These are phyloP conservation scores for Delphinella strobiligena DNA, from an alignment of 2,329 filamentous ascomycete genomes.

Conservation along the genomic window DNA sequence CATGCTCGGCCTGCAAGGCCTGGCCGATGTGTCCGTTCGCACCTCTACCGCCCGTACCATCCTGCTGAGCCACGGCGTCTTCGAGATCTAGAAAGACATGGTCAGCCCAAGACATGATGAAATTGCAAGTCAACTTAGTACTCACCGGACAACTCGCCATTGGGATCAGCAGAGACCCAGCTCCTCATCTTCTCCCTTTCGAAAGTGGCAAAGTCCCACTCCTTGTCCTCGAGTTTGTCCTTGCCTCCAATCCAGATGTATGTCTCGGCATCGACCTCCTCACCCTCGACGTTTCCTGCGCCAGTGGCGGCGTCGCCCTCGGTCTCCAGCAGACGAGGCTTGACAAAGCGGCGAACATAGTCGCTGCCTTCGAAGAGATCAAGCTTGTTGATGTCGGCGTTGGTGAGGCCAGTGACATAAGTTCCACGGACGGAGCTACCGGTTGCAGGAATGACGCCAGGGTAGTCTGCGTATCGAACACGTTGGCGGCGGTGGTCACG, in stretches of 20 bases:
- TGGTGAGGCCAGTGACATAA: constrained; percentile 65
- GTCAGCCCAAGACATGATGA: constrained; percentile 1
- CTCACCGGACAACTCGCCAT: constrained; percentile 23
- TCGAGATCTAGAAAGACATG: constrained; percentile 28
- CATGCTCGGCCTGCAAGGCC: constrained; percentile 21
- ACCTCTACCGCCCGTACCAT: constrained; percentile 34
- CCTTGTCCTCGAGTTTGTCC: constrained; percentile 50
- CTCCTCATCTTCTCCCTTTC: constrained; percentile 57
- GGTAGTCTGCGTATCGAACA: constrained; percentile 63
- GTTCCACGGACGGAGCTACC: constrained; percentile 53
- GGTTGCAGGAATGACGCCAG: constrained; percentile 50
- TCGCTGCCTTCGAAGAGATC: constrained; percentile 73
- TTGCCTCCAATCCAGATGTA: constrained; percentile 40
- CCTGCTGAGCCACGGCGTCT: constrained; percentile 22
- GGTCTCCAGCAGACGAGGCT: constrained; percentile 13
- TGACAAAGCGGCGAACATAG: constrained; percentile 47
- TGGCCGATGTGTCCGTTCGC: constrained; percentile 28
- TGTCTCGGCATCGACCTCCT: constrained; percentile 32
- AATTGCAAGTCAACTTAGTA: too few relatives aligned
- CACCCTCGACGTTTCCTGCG: constrained; percentile 23
- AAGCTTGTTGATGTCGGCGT: constrained; percentile 60
- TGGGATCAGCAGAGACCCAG: constrained; percentile 37
- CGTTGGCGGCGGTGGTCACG: constrained; percentile 58
- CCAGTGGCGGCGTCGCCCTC: constrained; percentile 15
- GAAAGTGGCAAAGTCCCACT: constrained; percentile 87